Evolutionary conservation across 2,329 filamentous ascomycete species (phyloP).

Genomic region (Aureobasidium sp.): DNA sequence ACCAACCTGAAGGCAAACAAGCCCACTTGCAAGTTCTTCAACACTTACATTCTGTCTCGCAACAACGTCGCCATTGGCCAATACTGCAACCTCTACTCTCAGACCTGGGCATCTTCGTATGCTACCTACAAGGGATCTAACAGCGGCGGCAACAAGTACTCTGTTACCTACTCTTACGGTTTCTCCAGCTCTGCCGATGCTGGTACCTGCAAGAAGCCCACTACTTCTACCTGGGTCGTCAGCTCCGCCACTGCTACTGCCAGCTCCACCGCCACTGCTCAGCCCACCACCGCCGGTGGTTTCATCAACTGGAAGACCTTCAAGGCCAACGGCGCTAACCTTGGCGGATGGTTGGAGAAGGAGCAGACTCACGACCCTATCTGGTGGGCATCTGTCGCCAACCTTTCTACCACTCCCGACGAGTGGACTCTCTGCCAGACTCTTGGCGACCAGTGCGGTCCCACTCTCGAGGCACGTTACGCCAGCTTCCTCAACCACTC

Average conservation of each 20-base stretch:
- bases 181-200: slow-evolving; percentile 18
- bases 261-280: background rate
- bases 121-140: slow-evolving; percentile 20
- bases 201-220: slow-evolving; percentile 16
- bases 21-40: slow-evolving; percentile 21
- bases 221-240: slow-evolving; percentile 10
- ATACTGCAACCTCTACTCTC: slow-evolving; percentile 25
- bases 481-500: slow-evolving; percentile 26
- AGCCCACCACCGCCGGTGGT: slow-evolving; percentile 10
- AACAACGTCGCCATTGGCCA: slow-evolving; percentile 20
- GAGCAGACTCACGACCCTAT: slow-evolving; percentile 22
- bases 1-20: slow-evolving; percentile 20
- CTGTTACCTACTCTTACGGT: slow-evolving; percentile 18
- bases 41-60: slow-evolving; percentile 20
- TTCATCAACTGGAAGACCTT: slow-evolving; percentile 22
- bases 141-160: slow-evolving; percentile 18
- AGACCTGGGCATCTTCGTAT: slow-evolving; percentile 20
- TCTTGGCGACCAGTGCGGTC: slow-evolving; percentile 26
- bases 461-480: slow-evolving; percentile 28
- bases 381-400: slow-evolving; percentile 25
- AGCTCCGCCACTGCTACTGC: slow-evolving; percentile 13
- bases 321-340: slow-evolving; percentile 23
- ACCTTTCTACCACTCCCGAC: slow-evolving; percentile 22
- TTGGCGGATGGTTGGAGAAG: slow-evolving; percentile 32
- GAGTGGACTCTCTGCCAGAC: slow-evolving; percentile 31